Evolutionary conservation across 163 green algal genomes (phyloP).

Genomic region (Scenedesmus sp.): DNA sequence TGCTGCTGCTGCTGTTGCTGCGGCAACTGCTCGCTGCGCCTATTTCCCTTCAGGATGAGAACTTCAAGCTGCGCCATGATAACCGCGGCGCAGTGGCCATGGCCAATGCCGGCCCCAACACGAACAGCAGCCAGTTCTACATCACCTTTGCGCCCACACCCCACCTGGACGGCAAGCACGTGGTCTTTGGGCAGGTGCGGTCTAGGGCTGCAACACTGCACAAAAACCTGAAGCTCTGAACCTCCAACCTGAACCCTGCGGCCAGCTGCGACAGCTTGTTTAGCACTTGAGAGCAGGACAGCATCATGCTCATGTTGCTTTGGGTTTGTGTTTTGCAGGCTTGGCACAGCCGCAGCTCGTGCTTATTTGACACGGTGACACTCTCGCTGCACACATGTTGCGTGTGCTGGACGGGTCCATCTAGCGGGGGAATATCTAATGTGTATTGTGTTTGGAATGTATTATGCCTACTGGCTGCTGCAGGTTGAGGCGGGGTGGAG

Average conservation of each 20-base stretch:
- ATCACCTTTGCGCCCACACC: slow-evolving; percentile 63
- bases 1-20: not conserved
- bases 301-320: not conserved
- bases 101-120: slow-evolving; percentile 87
- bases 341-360: too few relatives aligned
- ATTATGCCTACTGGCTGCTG: not conserved
- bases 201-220: too few relatives aligned
- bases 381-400: not conserved
- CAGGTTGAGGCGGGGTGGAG: slow-evolving; percentile 58
- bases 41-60: slow-evolving; percentile 79
- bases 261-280: too few relatives aligned
- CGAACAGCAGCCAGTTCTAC: slow-evolving; percentile 88
- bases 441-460: too few relatives aligned
- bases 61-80: slow-evolving; percentile 84
- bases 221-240: too few relatives aligned
- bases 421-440: too few relatives aligned
- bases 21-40: not conserved
- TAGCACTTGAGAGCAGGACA: too few relatives aligned
- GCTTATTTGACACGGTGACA: not conserved
- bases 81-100: slow-evolving; percentile 80
- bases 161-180: slow-evolving; percentile 71
- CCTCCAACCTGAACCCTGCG: too few relatives aligned
- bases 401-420: too few relatives aligned
- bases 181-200: slow-evolving; percentile 75
- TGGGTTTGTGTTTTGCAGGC: not conserved